Conservation (phyloP, 179 eudicot genomes). For the Drosera spatulata region DNA sequence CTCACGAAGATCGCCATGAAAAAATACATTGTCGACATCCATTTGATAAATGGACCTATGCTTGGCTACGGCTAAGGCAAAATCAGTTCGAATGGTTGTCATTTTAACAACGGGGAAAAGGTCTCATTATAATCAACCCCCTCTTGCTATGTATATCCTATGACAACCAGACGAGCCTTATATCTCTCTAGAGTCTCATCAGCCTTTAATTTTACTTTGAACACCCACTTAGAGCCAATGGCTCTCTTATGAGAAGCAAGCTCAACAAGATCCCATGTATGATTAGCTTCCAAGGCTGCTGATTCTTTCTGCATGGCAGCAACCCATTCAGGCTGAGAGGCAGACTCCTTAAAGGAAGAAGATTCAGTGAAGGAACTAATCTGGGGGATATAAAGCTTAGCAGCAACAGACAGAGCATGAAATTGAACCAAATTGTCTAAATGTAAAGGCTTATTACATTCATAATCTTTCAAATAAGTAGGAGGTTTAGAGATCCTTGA, state of each 20-base stretch:
- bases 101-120: not conserved
- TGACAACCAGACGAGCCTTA: constrained; percentile 2
- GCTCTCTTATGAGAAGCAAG: not conserved
- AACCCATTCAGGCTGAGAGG: not conserved
- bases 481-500: too few relatives aligned
- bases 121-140: constrained; percentile 1
- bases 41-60: constrained; percentile 1
- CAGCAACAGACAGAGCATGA: too few relatives aligned
- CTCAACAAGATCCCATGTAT: not conserved
- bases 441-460: too few relatives aligned
- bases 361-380: not conserved
- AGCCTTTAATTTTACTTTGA: not conserved
- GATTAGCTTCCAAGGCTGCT: not conserved
- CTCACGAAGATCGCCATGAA: not conserved
- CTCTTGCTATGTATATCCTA: not conserved
- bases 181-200: constrained; percentile 2
- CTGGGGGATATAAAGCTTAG: too few relatives aligned
- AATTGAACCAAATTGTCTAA: too few relatives aligned
- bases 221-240: not conserved
- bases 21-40: not conserved
- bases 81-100: not conserved
- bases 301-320: not conserved
- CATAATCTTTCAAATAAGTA: too few relatives aligned
- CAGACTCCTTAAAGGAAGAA: not conserved
- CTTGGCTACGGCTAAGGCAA: not conserved